Conservation (phyloP, 176 grass and related monocot genomes). For the Bolboschoenus planiculmis region DNA sequence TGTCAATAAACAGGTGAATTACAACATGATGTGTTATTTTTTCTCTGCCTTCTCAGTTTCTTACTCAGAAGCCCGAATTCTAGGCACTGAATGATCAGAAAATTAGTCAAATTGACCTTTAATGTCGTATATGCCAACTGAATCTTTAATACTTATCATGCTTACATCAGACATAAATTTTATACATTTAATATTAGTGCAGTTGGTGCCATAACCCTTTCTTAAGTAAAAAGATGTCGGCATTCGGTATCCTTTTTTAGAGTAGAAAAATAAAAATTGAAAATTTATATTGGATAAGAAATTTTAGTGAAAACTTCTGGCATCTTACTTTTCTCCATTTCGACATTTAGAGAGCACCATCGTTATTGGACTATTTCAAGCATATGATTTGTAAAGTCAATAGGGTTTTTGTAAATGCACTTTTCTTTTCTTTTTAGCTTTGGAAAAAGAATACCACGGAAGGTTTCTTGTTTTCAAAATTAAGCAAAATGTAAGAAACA, state of each 20-base stretch:
- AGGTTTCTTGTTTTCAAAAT: background rate
- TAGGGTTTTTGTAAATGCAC: background rate
- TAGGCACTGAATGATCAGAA: too few relatives aligned
- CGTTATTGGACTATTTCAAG: background rate
- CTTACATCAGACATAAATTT: background rate
- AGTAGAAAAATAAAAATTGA: background rate
- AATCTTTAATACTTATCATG: background rate
- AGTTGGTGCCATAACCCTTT: background rate
- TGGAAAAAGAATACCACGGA: background rate
- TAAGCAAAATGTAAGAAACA: background rate
- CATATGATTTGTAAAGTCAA: background rate
- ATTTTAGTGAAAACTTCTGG: background rate
- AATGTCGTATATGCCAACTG: background rate
- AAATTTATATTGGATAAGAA: background rate
- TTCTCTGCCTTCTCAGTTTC: background rate
- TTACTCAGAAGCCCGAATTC: background rate
- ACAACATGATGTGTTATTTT: background rate
- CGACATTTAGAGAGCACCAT: background rate
- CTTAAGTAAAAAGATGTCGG: background rate
- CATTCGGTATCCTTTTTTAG: background rate
- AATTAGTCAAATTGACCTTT: background rate
- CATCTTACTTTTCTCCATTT: background rate
- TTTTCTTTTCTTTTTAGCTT: background rate
- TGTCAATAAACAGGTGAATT: slow-evolving; percentile 72
- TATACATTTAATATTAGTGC: background rate